These are phyloP conservation scores for Phaeoacremonium minimum DNA, from an alignment of 2,329 filamentous ascomycete genomes.

Conservation along the genomic window DNA sequence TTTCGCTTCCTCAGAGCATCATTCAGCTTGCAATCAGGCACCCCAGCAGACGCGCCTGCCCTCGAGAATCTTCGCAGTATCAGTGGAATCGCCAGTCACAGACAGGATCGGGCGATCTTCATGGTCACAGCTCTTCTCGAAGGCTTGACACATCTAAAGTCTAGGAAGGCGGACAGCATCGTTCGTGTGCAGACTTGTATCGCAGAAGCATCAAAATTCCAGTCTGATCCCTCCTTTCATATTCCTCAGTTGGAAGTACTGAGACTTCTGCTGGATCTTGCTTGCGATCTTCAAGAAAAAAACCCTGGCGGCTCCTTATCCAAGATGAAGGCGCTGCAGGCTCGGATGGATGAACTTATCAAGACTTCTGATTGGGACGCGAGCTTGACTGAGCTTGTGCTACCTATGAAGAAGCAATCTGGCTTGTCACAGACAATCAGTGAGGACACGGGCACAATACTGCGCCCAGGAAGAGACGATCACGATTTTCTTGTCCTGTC, in stretches of 20 bases:
- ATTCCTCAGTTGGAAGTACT: conserved; percentile 65
- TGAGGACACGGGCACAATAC: conserved; percentile 49
- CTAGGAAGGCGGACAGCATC: conserved; percentile 59
- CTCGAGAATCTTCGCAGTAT: conserved; percentile 68
- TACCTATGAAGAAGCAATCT: conserved; percentile 51
- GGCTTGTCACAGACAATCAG: conserved; percentile 48
- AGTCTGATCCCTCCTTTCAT: conserved; percentile 58
- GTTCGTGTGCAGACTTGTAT: conserved; percentile 69
- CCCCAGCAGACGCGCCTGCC: conserved; percentile 56
- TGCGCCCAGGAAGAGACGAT: conserved; percentile 41
- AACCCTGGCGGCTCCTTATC: conserved; percentile 49
- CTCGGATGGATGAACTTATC: conserved; percentile 53
- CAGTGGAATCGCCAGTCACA: conserved; percentile 50
- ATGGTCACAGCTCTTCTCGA: conserved; percentile 65
- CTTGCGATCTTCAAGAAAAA: conserved; percentile 63
- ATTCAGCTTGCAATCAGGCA: conserved; percentile 59
- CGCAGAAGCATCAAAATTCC: conserved; percentile 68
- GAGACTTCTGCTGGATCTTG: conserved; percentile 64
- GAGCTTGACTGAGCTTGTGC: conserved; percentile 41
- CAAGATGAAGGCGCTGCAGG: conserved; percentile 61
- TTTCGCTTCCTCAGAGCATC: conserved; percentile 71
- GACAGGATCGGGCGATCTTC: conserved; percentile 60
- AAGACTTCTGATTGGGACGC: conserved; percentile 38
- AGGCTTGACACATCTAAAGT: conserved; percentile 64
- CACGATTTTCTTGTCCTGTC: conserved; percentile 55